Percentiles rank a stretch among this genome's conserved stretches.
These are phyloP conservation scores for Penicillium oxalicum DNA, from an alignment of 2,329 filamentous ascomycete genomes.

Conservation along the genomic window DNA sequence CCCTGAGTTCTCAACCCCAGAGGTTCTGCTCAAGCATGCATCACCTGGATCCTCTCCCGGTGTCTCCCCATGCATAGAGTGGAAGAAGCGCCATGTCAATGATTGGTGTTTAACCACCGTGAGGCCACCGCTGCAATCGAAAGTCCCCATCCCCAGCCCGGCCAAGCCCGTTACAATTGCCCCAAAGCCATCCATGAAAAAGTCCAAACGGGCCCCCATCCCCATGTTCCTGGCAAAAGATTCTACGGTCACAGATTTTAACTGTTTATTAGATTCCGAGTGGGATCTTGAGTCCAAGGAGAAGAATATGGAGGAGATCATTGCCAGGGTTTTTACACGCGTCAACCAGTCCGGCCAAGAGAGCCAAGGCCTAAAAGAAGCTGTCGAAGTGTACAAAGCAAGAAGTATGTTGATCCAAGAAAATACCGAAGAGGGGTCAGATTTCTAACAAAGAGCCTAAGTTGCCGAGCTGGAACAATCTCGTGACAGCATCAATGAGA, in stretches of 20 bases:
- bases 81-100: slow-evolving; percentile 6
- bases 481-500: slow-evolving; percentile 45
- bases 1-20: too few species aligned
- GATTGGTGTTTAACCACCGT: slow-evolving; percentile 27
- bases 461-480: slow-evolving; percentile 54
- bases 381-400: slow-evolving; percentile 66
- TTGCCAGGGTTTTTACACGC: slow-evolving; percentile 64
- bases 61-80: not conserved
- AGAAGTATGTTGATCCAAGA: slow-evolving; percentile 53
- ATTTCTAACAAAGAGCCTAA: slow-evolving; percentile 22
- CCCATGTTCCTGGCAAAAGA: slow-evolving; percentile 60
- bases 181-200: slow-evolving; percentile 4
- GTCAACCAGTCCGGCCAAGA: slow-evolving; percentile 65
- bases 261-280: slow-evolving; percentile 27
- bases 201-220: slow-evolving; percentile 28
- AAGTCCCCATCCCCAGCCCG: slow-evolving; percentile 17
- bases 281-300: slow-evolving; percentile 77
- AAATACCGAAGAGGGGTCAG: not conserved
- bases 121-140: slow-evolving; percentile 34
- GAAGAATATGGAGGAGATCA: slow-evolving; percentile 68
- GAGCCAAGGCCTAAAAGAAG: slow-evolving; percentile 65
- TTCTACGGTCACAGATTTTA: slow-evolving; percentile 64
- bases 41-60: not conserved
- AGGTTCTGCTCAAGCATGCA: too few species aligned
- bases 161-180: slow-evolving; percentile 28